Evolutionary conservation across 2,329 filamentous ascomycete genomes (phyloP), one percentile per base, ranked within the genome.

Genomic region (Paramyrothecium roridum): DNA sequence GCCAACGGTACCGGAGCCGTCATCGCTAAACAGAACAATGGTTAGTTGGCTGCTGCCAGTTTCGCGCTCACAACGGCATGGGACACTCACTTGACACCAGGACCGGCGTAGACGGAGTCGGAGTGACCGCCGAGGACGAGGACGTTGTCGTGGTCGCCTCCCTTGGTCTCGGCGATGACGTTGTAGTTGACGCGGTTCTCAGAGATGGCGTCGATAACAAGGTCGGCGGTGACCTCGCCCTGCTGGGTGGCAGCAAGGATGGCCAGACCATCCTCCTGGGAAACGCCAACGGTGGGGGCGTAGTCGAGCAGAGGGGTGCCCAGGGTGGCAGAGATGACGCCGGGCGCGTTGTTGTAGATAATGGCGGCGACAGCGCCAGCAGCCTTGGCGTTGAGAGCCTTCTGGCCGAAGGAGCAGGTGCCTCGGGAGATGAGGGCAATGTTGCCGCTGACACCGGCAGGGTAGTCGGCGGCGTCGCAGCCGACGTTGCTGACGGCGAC

Each of bases 401-500:
- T 89, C 21, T 76, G 63, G 8, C 75, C 78, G 55, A 88, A 89
- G 17, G 76, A 61, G 65, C 86, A 89, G 2, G 63, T 70, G 54
- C 86, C 86, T 61, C 86, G 80, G 7, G 75, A 76, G 53, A 88
- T 76, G 21, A 89, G 73, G 6, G 83, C 86, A 48, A 89, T 79
- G 20, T 77, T 81, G 40, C 81, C 84, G 3, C 73, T 62, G 16
- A 84, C 71, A 17, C 73, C 73, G 2, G 75, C 70, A 1, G 85
- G 80, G 67, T 75, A 88, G 65, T 87, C 82, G 13, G 70, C 67
- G 12, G 71, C 70, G 4, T 67, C 66, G 65, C 85, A 87, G 47
- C 84, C 84, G 3, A 84, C 65, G 65, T 80, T 80, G 22, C 72
- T 66, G 17, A 81, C 78, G 22, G 70, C 63, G 47, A 83, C 71